phyloP scores from a whole-genome alignment of 2,329 filamentous ascomycete species.

The Amauroascus verrucosus region DNA sequence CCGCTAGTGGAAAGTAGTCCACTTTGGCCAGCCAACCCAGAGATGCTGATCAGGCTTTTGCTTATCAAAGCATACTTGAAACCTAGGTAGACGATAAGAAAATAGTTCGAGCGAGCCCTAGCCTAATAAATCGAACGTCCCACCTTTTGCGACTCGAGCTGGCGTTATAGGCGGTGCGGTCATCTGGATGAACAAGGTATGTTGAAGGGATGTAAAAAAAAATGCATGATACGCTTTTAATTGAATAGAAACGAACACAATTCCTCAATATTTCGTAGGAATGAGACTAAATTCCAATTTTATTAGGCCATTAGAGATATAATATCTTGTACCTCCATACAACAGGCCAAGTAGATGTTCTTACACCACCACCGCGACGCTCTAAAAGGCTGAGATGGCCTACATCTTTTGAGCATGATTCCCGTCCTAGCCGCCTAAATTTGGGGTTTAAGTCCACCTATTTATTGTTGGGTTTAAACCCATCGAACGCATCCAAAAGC shows the following conservation, averaged over 20 bases:
- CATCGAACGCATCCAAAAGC: slow-evolving; percentile 1
- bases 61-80: too few relatives aligned
- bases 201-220: not conserved
- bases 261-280: not conserved
- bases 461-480: slow-evolving; percentile 13
- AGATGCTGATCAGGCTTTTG: too few relatives aligned
- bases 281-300: not conserved
- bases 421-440: not conserved
- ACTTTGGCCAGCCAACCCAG: too few relatives aligned
- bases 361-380: not conserved
- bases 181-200: not conserved
- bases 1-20: too few relatives aligned
- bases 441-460: not conserved
- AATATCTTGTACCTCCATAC: not conserved
- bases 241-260: not conserved
- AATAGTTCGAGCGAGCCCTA: slow-evolving; percentile 29
- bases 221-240: not conserved
- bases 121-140: not conserved
- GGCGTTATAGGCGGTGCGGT: not conserved
- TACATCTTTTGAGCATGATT: not conserved
- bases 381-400: not conserved
- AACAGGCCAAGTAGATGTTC: not conserved
- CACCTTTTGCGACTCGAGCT: not conserved
- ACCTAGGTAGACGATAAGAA: slow-evolving; percentile 52
- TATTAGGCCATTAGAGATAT: slow-evolving; percentile 1